A percentile compares a stretch with the other conserved stretches of the same genome.
phyloP scores from a whole-genome alignment of 192 early-diverging fungal genomes.

The Podila epigama region DNA sequence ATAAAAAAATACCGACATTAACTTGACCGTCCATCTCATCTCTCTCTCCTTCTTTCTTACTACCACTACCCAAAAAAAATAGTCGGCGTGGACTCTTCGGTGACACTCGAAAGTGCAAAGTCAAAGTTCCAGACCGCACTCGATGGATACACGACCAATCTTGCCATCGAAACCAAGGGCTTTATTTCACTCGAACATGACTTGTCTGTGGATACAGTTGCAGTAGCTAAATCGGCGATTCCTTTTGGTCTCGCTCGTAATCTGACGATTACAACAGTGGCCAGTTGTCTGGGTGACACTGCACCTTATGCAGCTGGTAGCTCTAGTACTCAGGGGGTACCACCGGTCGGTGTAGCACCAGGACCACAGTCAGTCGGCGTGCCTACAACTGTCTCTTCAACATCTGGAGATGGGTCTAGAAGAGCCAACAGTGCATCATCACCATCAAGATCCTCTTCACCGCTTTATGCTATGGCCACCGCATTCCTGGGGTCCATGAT shows the following conservation, averaged over 20 bases:
- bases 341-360: background rate
- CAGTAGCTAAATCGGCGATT: background rate
- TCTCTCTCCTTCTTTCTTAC: too few species aligned
- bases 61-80: background rate
- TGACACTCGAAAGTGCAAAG: background rate
- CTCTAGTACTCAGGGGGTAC: too few species aligned
- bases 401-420: too few species aligned
- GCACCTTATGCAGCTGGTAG: background rate
- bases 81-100: too few species aligned
- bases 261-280: constrained; percentile 5
- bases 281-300: constrained; percentile 3
- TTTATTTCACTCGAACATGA: constrained; percentile 27
- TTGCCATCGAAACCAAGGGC: background rate
- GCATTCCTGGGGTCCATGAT: too few species aligned
- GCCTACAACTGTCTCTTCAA: background rate
- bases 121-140: background rate
- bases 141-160: background rate
- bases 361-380: background rate
- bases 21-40: too few species aligned
- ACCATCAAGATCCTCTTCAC: too few species aligned
- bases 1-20: too few species aligned
- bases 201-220: background rate
- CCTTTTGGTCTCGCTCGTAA: background rate
- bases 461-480: too few species aligned
- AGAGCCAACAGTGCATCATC: too few species aligned